Conservation (phyloP, 1,139 yeast species). For the Sugiyamaella grinbergsii region DNA sequence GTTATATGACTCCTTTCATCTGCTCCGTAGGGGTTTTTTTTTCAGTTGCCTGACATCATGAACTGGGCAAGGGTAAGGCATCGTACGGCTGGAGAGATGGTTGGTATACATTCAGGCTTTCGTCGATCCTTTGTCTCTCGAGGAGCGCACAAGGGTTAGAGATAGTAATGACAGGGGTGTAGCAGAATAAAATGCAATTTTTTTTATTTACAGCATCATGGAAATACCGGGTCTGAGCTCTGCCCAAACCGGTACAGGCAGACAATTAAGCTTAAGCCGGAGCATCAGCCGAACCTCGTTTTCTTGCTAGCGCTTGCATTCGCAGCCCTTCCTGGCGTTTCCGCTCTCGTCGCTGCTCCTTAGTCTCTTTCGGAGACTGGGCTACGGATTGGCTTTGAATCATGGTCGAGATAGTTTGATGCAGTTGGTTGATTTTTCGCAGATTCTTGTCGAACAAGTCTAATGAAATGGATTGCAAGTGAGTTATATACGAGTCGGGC, state of each 20-base stretch:
- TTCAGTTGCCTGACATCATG: slow-evolving; percentile 6
- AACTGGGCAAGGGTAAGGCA: slow-evolving; percentile 3
- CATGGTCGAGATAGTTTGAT: slow-evolving; percentile 45
- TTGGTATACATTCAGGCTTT: no score
- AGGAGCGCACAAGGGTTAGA: no score
- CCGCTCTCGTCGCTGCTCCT: slow-evolving; percentile 61
- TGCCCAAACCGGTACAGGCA: no score
- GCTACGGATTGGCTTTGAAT: slow-evolving; percentile 16
- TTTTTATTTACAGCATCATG: no score
- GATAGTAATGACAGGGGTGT: no score
- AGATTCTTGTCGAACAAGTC: slow-evolving; percentile 67
- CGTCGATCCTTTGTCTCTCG: no score
- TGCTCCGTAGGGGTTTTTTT: neutral
- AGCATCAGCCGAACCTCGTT: no score
- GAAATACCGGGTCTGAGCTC: no score
- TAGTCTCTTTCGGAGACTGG: slow-evolving; percentile 42
- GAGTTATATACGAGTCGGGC: slow-evolving; percentile 50
- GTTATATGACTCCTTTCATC: slow-evolving; percentile 1
- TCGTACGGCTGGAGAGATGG: no score
- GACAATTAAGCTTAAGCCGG: no score
- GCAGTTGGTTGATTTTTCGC: slow-evolving; percentile 53
- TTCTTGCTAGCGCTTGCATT: slow-evolving; percentile 42
- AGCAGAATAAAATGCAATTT: no score
- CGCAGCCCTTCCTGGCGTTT: slow-evolving; percentile 64
- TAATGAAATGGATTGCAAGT: slow-evolving; percentile 50